These are phyloP conservation scores for Fusarium bactridioides DNA, from an alignment of 2,329 filamentous ascomycete species.

Conservation along the genomic window DNA sequence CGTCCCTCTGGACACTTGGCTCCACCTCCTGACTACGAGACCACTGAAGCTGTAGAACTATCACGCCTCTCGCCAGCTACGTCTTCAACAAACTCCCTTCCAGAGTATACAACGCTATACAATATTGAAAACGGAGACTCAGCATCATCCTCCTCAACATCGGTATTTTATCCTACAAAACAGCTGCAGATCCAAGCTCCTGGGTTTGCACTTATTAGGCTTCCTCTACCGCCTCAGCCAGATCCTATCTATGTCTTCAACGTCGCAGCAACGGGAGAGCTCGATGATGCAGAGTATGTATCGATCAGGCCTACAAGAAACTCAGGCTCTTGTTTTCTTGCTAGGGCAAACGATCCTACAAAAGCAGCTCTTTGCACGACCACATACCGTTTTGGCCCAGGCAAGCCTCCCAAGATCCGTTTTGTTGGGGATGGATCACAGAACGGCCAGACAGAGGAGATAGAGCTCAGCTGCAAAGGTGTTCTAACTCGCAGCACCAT, in stretches of 20 bases:
- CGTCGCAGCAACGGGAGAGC: conserved; percentile 49
- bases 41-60: conserved; percentile 38
- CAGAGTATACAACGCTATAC: conserved; percentile 36
- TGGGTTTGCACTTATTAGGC: conserved; percentile 54
- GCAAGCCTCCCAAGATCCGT: conserved; percentile 57
- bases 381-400: conserved; percentile 65
- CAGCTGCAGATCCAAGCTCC: conserved; percentile 58
- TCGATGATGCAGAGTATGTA: conserved; percentile 56
- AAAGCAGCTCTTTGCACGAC: conserved; percentile 57
- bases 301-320: conserved; percentile 57
- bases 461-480: conserved; percentile 45
- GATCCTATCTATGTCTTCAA: conserved; percentile 54
- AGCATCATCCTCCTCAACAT: conserved; percentile 4
- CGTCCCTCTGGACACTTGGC: conserved; percentile 21
- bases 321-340: conserved; percentile 59
- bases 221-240: conserved; percentile 50
- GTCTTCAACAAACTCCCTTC: conserved; percentile 41
- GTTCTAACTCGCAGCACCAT: conserved; percentile 56
- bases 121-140: neutral
- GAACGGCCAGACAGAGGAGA: conserved; percentile 29
- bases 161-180: conserved; percentile 52
- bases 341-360: conserved; percentile 50
- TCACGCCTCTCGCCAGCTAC: conserved; percentile 36
- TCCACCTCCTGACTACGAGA: conserved; percentile 44
- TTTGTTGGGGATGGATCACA: conserved; percentile 18